phyloP scores from a whole-genome alignment of 257 asterid species.

The Verbascum thapsus region DNA sequence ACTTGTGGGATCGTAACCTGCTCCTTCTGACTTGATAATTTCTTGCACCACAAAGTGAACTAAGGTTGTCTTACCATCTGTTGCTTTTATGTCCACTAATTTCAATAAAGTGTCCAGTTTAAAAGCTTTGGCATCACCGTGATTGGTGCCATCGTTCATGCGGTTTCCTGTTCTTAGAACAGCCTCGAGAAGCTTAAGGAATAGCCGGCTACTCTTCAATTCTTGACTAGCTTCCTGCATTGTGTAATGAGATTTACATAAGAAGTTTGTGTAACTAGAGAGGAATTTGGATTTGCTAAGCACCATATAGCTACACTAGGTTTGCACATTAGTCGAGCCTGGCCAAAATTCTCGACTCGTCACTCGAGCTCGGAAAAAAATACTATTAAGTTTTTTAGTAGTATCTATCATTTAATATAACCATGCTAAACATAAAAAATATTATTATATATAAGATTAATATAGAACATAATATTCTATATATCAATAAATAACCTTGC shows the following conservation, averaged over 20 bases:
- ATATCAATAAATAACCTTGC: no score
- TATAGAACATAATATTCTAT: no score
- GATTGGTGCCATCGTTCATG: slow-evolving; percentile 81
- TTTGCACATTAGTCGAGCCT: no score
- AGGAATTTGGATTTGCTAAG: neutral
- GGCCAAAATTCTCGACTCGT: no score
- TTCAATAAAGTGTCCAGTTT: slow-evolving; percentile 81
- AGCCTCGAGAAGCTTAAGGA: slow-evolving; percentile 88
- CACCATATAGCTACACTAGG: no score
- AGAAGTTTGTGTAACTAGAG: slow-evolving; percentile 1
- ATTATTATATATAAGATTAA: no score
- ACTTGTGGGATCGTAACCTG: slow-evolving; percentile 31
- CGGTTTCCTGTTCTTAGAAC: slow-evolving; percentile 84
- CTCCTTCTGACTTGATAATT: slow-evolving; percentile 76
- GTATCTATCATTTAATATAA: no score
- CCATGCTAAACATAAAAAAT: no score
- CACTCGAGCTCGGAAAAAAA: no score
- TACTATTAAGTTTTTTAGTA: no score
- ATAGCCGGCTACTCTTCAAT: slow-evolving; percentile 77
- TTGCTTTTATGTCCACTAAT: slow-evolving; percentile 81
- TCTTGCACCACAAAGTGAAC: slow-evolving; percentile 95
- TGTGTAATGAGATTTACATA: slow-evolving; percentile 23
- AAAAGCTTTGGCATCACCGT: slow-evolving; percentile 86
- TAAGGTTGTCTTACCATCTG: slow-evolving; percentile 88
- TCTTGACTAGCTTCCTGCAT: slow-evolving; percentile 84